phyloP scores from a whole-genome alignment of 1,284 basidiomycete species.

The Stygiomarasmius scandens region DNA sequence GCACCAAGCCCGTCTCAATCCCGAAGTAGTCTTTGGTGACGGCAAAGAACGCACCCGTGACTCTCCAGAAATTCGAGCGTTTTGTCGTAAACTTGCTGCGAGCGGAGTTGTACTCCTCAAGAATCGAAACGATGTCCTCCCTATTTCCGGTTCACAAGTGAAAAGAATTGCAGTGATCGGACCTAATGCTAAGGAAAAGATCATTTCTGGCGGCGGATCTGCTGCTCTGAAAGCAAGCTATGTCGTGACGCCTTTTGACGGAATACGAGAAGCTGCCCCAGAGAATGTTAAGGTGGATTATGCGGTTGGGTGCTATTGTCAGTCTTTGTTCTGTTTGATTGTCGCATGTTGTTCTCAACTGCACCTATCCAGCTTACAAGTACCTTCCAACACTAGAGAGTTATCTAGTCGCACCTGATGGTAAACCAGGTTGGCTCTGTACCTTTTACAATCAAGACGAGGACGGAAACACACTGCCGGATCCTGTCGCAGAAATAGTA shows the following conservation, averaged over 20 bases:
- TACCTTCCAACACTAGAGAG: constrained; percentile 65
- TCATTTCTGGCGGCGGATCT: constrained; percentile 76
- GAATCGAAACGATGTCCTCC: constrained; percentile 61
- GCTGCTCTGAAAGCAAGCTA: constrained; percentile 74
- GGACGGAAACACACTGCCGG: constrained; percentile 41
- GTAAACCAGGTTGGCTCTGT: constrained; percentile 62
- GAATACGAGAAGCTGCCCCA: constrained; percentile 50
- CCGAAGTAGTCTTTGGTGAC: constrained; percentile 67
- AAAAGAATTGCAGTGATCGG: constrained; percentile 75
- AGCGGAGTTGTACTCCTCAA: constrained; percentile 73
- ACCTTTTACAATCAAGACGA: constrained; percentile 61
- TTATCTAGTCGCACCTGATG: constrained; percentile 48
- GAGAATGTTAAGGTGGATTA: constrained; percentile 50
- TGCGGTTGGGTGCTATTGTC: constrained; percentile 64
- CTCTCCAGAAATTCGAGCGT: constrained; percentile 52
- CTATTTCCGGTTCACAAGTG: constrained; percentile 48
- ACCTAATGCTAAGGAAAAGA: constrained; percentile 65
- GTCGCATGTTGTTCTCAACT: background rate
- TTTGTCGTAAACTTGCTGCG: constrained; percentile 61
- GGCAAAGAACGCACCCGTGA: constrained; percentile 62
- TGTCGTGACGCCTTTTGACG: constrained; percentile 66
- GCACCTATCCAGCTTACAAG: constrained; percentile 51
- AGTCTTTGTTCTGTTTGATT: constrained; percentile 16
- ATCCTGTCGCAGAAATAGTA: constrained; percentile 44
- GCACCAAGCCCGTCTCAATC: constrained; percentile 56